A percentile compares a stretch with the other conserved stretches of the same genome.
phyloP scores from a whole-genome alignment of 257 asterid genomes.

The Przewalskia tangutica region DNA sequence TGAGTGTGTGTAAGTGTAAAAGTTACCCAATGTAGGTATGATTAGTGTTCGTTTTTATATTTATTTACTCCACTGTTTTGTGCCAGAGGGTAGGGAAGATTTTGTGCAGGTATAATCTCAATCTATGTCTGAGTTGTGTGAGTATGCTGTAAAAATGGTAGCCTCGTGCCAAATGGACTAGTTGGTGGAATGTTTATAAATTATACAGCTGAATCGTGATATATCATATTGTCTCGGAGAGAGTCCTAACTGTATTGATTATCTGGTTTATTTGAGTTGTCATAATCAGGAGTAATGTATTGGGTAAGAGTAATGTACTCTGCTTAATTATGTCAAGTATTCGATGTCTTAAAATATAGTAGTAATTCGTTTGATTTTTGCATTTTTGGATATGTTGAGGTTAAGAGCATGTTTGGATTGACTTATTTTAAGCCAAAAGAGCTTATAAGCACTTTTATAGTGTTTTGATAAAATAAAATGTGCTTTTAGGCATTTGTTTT shows the following conservation, averaged over 20 bases:
- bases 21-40: too few species aligned
- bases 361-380: neutral
- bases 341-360: too few species aligned
- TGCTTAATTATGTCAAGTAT: neutral
- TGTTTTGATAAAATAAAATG: too few species aligned
- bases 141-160: neutral
- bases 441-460: too few species aligned
- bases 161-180: neutral
- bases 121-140: too few species aligned
- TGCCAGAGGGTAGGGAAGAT: neutral
- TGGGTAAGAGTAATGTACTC: neutral
- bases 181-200: neutral
- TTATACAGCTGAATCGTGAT: neutral
- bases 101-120: neutral
- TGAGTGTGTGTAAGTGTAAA: neutral
- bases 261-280: too few species aligned
- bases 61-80: neutral
- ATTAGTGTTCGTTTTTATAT: neutral
- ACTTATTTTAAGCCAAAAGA: too few species aligned
- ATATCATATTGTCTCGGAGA: neutral
- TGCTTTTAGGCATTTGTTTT: too few species aligned
- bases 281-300: neutral
- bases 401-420: neutral
- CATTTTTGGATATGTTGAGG: neutral
- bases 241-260: neutral